Percentiles rank a stretch among this genome's conserved stretches.
phyloP scores from a whole-genome alignment of 2,329 filamentous ascomycete species.

The Dendrostoma leiphaemia region DNA sequence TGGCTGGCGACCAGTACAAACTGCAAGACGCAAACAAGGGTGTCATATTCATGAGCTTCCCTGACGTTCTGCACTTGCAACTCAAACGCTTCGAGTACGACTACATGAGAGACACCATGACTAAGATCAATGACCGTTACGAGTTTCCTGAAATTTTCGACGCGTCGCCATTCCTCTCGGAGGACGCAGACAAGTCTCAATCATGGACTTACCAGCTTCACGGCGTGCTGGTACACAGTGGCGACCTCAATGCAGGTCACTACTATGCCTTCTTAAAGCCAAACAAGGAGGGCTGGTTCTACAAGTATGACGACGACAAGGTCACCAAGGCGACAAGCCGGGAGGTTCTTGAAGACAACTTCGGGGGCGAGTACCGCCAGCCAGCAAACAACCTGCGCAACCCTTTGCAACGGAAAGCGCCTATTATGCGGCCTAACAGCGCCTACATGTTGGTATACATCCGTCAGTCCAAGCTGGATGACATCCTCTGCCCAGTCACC shows the following conservation, averaged over 20 bases:
- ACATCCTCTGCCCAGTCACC: conserved; percentile 74
- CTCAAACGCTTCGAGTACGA: conserved; percentile 98
- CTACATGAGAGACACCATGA: conserved; percentile 93
- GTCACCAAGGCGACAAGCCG: conserved; percentile 91
- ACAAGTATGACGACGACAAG: conserved; percentile 95
- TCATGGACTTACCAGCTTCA: conserved; percentile 91
- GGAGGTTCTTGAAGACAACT: conserved; percentile 95
- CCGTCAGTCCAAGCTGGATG: conserved; percentile 78
- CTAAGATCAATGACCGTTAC: conserved; percentile 95
- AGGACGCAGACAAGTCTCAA: conserved; percentile 83
- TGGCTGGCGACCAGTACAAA: conserved; percentile 83
- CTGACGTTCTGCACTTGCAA: conserved; percentile 89
- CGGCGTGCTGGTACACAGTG: conserved; percentile 92
- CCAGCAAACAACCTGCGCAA: conserved; percentile 46
- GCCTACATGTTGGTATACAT: conserved; percentile 99
- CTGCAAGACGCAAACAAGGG: conserved; percentile 97
- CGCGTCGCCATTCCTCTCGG: conserved; percentile 81
- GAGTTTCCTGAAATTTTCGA: conserved; percentile 85
- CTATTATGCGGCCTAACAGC: conserved; percentile 69
- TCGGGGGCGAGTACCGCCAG: conserved; percentile 77
- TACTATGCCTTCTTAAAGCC: conserved; percentile 98
- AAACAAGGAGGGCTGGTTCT: conserved; percentile 88
- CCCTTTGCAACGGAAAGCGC: conserved; percentile 52
- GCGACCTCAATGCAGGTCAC: conserved; percentile 94
- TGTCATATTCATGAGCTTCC: conserved; percentile 94